Evolutionary conservation across 345 rosid genomes (phyloP), one percentile per base, ranked within the genome.

Genomic region (Noccaea caerulescens): DNA sequence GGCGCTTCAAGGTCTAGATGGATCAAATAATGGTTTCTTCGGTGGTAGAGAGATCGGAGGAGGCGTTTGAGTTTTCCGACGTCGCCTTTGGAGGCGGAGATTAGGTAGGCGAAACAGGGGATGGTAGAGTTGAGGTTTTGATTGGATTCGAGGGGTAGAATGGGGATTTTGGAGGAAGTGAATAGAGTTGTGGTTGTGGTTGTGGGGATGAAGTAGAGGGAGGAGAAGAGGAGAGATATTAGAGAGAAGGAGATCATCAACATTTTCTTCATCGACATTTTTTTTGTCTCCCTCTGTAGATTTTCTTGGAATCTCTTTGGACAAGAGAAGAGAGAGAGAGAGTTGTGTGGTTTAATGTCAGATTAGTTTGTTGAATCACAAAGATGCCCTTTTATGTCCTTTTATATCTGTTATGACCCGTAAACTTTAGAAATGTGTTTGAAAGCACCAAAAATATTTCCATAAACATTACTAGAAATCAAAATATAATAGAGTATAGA

Each of bases 71-170:
- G 77, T 80, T 80, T 88, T n/a, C 42, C 62, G 12, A 71, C 27
- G 62, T 93, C 97, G 0, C 98, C 98, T 62, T 60, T 86, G 0
- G 98, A 90, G 34, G 96, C 94, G 2, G 93, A 91, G 58, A 93
- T 80, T 45, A 93, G 71, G 89, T 91, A 91, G 2, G 97, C 96
- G 64, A 93, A 93, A 8, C 84, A 3, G 88, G 95, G 77, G 84
- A 87, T 4, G 83, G 77, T 67, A 66, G 66, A 66, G 66, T 69
- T 84, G 76, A 51, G 9, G 62, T 71, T 82, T 38, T 67, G 77
- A 8, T 23, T 46, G 11, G 70, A 58, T 77, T 69, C 78, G 3
- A 82, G 61, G 78, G 78, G 77, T 55, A 69, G 27, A 66, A 67
- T 56, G 11, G 86, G 89, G 18, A 20, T 46, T 63, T 66, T 84